A percentile compares a stretch with the other conserved stretches of the same genome.
These are phyloP conservation scores for Vigna angularis DNA, from an alignment of 306 rosid species.

Conservation along the genomic window DNA sequence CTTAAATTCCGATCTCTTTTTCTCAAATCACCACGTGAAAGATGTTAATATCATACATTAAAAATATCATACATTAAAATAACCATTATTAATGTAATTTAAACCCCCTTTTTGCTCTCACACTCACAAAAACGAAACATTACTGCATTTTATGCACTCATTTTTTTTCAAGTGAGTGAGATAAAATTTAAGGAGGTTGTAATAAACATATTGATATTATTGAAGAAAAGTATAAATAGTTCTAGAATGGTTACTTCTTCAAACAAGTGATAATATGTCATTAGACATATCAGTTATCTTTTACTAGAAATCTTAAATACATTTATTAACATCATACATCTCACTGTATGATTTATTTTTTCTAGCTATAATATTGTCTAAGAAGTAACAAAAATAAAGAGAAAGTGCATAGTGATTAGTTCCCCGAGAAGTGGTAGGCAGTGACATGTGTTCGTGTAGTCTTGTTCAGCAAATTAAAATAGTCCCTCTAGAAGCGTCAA, in stretches of 20 bases:
- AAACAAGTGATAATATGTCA: neutral
- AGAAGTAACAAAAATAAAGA: neutral
- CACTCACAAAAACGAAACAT: too few species aligned
- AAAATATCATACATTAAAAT: too few species aligned
- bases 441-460: neutral
- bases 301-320: neutral
- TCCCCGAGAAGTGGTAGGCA: neutral
- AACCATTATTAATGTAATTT: too few species aligned
- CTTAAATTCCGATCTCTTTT: too few species aligned
- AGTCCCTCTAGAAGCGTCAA: neutral
- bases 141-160: too few species aligned
- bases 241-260: neutral
- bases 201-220: too few species aligned
- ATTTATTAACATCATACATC: neutral
- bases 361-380: neutral
- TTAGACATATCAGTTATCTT: neutral
- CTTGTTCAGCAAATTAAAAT: neutral
- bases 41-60: too few species aligned
- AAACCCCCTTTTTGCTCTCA: too few species aligned
- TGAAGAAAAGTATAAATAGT: too few species aligned
- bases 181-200: neutral
- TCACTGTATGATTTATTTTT: neutral
- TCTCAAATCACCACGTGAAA: too few species aligned
- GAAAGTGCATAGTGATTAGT: neutral
- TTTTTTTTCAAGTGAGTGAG: neutral